Evolutionary conservation across 164 flowering plant species (phyloP), one percentile per base, ranked within the genome.

Genomic region (Piper longum): DNA sequence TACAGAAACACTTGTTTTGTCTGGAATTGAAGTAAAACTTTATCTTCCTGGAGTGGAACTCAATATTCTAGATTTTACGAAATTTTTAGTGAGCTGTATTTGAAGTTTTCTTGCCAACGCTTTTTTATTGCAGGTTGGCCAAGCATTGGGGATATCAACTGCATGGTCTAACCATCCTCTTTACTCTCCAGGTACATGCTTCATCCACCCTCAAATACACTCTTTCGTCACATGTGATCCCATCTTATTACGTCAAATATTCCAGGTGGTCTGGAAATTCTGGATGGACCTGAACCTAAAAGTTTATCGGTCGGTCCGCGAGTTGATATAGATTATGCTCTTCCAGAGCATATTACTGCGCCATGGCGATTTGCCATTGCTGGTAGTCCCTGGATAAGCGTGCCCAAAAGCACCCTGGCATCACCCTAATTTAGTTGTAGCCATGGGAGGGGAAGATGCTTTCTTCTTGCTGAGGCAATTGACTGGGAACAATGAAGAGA

Each of bases 241-340:
- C 14, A 48, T 48, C 14, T 48, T 48, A 5, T 48, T 48, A 9
- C 8, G 48, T 5, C 11, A 39, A 41, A 26, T 41, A 26, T 57
- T 16, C 16, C 81, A 90, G 97, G 99, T 73, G 99, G 97, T 62
- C 77, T 93, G 69, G 97, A 93, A 70, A 63, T 93, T 62, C 75
- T 88, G 43, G 96, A 90, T 69, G 99, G 96, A n/a, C 93, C 96
- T n/a, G 79, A 80, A 62, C 91, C 92, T 5, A 89, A 85, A 64
- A 75, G 80, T 43, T 78, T 88, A 65, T 66, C 90, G 67, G 65
- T 84, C 12, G 95, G 97, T 70, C 99, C 99, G 4, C 95, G 97
- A 41, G 97, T 93, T 59, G 99, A 97, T 42, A 93, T 93, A n/a
- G 85, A 90, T 13, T 90, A 88, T 81, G 99, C 99, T 61, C 73